Base-by-base conservation (phyloP, 352 stramenopile species). In the Phytophthora fragariaefolia region DNA sequence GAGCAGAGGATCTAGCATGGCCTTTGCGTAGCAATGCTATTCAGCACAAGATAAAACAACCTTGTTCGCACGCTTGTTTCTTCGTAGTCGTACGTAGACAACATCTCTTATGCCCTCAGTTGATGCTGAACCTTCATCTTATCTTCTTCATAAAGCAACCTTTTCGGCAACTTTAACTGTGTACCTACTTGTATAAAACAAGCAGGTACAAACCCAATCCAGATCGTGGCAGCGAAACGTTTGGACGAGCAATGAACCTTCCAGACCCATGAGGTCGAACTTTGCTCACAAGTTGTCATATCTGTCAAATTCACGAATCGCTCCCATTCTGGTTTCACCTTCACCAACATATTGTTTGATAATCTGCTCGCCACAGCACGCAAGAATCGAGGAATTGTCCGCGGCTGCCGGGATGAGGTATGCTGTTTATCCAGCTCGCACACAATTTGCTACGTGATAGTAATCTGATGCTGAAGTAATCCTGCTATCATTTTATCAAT, bases 281-380 rank as follows among this genome's bases (percentile, higher is more conserved):
- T 76, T 22, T 61, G n/a, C 27, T 48, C 75, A 68, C 45, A 68
- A 69, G 40, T 70, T 78, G 18, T 43, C 1, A 30, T 68, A 12
- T 71, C 64, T 1, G 5, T 5, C n/a, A 55, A 64, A 12, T 60
- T 77, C 24, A 27, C 70, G 24, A 40, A 76, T 38, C 45, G 38
- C 1, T 77, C 57, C 66, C 59, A 67, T 26, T 53, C 51, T 9
- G 9, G 6, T 47, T 62, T 62, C n/a, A 54, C 27, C 34, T 54
- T 62, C 26, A 54, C 24, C 10, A 48, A 47, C 2, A 48, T 36
- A 18, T 46, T 17, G 3, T 12, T 10, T 9, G 36, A 18, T 13
- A 54, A 38, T 15, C 30, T 36, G 22, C 26, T 47, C 10, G 43
- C 42, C 6, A 62, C 42, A 13, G 17, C 20, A 13, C 30, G 27